Percentiles rank a stretch among this genome's conserved stretches.
Evolutionary conservation across 345 rosid species (phyloP).

Genomic region (Reutealis trisperma): DNA sequence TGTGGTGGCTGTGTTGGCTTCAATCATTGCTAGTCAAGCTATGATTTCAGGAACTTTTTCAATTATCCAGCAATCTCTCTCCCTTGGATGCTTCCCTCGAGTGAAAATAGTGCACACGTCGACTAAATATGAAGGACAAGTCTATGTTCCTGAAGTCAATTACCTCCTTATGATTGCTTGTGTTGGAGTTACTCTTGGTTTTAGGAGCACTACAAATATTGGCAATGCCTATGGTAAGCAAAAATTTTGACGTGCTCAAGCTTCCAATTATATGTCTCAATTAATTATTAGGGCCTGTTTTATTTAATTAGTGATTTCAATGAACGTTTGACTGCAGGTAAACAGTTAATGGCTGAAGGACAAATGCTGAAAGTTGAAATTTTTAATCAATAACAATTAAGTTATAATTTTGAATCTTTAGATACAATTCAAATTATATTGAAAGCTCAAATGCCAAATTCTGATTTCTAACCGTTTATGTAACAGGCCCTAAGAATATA

Average conservation of each 20-base stretch:
- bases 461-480: no score
- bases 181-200: slow-evolving; percentile 45
- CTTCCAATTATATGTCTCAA: no score
- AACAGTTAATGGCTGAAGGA: no score
- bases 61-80: slow-evolving; percentile 58
- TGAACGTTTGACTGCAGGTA: no score
- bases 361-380: no score
- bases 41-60: slow-evolving; percentile 66
- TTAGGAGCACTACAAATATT: slow-evolving; percentile 45
- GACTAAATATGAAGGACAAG: slow-evolving; percentile 50
- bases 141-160: slow-evolving; percentile 59
- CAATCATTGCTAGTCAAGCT: slow-evolving; percentile 62
- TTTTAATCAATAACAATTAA: no score
- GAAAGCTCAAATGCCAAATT: no score
- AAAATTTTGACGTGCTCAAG: not conserved
- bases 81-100: slow-evolving; percentile 60
- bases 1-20: slow-evolving; percentile 43
- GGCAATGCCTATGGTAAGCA: slow-evolving; percentile 68
- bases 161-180: slow-evolving; percentile 60
- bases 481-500: no score
- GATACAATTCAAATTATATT: no score
- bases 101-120: slow-evolving; percentile 69
- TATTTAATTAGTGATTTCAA: not conserved
- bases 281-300: no score
- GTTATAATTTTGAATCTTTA: no score